These are phyloP conservation scores for Flaveria linearis DNA, from an alignment of 129 eudicot genomes.

Conservation along the genomic window DNA sequence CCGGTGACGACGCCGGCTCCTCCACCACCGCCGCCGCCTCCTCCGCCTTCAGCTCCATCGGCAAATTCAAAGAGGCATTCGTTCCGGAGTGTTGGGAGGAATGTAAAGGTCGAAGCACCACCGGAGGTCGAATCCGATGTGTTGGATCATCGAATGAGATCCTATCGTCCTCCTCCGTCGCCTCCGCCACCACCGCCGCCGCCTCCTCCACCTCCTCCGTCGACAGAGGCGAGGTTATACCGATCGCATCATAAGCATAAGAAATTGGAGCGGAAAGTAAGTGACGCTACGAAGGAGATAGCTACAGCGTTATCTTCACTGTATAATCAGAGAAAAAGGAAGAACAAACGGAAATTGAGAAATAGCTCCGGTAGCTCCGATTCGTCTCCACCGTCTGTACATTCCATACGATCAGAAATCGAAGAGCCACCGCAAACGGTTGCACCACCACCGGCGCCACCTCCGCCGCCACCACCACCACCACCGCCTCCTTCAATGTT, in stretches of 20 bases:
- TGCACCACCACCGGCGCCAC: slow-evolving; percentile 2
- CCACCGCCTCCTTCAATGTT: slow-evolving; percentile 51
- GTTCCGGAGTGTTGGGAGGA: slow-evolving; percentile 38
- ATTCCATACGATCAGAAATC: slow-evolving; percentile 23
- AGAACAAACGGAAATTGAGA: slow-evolving; percentile 45
- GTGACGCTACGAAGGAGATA: slow-evolving; percentile 64
- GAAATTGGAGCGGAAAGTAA: slow-evolving; percentile 49
- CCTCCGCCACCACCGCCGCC: slow-evolving; percentile 26
- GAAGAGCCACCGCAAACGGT: slow-evolving; percentile 31
- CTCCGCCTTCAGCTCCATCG: slow-evolving; percentile 25
- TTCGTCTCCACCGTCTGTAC: slow-evolving; percentile 38
- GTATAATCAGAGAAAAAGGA: slow-evolving; percentile 56
- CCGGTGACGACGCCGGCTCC: not conserved
- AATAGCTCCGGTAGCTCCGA: slow-evolving; percentile 37
- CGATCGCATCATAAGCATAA: slow-evolving; percentile 25
- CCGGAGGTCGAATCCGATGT: slow-evolving; percentile 22
- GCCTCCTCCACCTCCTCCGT: slow-evolving; percentile 30
- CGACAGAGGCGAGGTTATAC: slow-evolving; percentile 27
- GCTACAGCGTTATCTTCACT: slow-evolving; percentile 69
- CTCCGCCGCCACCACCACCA: slow-evolving; percentile 35
- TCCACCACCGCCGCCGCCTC: slow-evolving; percentile 42
- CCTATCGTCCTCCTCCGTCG: slow-evolving; percentile 3
- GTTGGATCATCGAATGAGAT: slow-evolving; percentile 1
- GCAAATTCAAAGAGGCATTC: slow-evolving; percentile 45
- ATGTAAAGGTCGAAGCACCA: slow-evolving; percentile 18